Evolutionary conservation across 2,329 filamentous ascomycete species (phyloP).

Genomic region (Meredithiella fracta): DNA sequence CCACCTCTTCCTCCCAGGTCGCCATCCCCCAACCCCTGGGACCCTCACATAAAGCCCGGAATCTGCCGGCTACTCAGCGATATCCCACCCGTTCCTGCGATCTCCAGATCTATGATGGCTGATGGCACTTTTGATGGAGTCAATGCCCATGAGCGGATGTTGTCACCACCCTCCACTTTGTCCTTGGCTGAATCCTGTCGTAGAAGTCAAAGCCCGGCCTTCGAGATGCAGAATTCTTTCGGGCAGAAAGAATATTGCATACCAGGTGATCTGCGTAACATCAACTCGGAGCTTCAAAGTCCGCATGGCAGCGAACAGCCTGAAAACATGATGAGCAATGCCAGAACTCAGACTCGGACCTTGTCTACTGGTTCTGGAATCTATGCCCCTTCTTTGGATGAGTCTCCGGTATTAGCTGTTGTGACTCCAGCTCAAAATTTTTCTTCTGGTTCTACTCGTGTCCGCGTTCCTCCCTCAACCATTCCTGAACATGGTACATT

Average conservation of each 20-base stretch:
- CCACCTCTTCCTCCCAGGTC: slow-evolving; percentile 18
- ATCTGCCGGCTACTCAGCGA: slow-evolving; percentile 14
- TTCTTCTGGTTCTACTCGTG: background rate
- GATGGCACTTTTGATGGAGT: background rate
- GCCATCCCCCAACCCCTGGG: slow-evolving; percentile 29
- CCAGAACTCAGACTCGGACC: background rate
- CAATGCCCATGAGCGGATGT: background rate
- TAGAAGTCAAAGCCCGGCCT: background rate
- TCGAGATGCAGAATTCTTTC: slow-evolving; percentile 3
- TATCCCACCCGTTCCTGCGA: background rate
- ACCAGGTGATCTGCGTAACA: background rate
- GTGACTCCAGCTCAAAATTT: background rate
- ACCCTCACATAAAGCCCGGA: slow-evolving; percentile 20
- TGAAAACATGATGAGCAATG: background rate
- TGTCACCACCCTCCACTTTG: background rate
- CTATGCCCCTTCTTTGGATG: slow-evolving; percentile 1
- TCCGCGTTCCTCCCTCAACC: slow-evolving; percentile 2
- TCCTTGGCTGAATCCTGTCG: background rate
- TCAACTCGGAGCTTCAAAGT: background rate
- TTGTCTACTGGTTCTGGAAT: background rate
- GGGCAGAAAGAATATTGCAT: background rate
- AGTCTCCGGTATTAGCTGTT: slow-evolving; percentile 5
- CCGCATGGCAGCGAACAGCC: background rate
- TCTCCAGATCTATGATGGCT: background rate
- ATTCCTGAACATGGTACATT: slow-evolving; percentile 1